Evolutionary conservation across 306 rosid genomes (phyloP).

Genomic region (Vigna mungo): DNA sequence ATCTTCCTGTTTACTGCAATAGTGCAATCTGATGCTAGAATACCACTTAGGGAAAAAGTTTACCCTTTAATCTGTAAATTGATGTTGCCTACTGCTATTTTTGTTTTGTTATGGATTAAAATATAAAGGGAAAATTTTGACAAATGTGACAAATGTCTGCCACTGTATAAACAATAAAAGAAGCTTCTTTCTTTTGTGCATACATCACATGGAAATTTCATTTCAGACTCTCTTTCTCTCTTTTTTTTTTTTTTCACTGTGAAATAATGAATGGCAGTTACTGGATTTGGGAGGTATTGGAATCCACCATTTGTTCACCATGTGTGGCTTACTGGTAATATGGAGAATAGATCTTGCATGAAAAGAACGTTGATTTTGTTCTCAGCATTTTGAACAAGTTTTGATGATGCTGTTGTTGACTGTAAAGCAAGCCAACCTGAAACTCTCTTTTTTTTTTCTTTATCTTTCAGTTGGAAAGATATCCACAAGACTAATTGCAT

Average conservation of each 20-base stretch:
- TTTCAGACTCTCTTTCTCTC: neutral
- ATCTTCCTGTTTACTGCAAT: constrained; percentile 17
- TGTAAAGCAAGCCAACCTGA: constrained; percentile 48
- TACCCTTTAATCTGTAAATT: constrained; percentile 6
- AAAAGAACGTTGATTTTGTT: constrained; percentile 49
- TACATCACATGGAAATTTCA: constrained; percentile 13
- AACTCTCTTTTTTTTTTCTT: constrained; percentile 32
- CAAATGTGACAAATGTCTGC: constrained; percentile 22
- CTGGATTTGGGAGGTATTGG: neutral
- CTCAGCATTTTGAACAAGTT: constrained; percentile 42
- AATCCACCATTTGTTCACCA: neutral
- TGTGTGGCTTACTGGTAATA: neutral
- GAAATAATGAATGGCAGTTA: neutral
- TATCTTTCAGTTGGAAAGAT: constrained; percentile 47
- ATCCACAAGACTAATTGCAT: constrained; percentile 41
- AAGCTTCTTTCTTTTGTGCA: constrained; percentile 27
- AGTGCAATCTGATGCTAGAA: constrained; percentile 29
- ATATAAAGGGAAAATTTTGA: neutral
- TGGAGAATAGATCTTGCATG: constrained; percentile 36
- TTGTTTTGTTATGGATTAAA: constrained; percentile 27
- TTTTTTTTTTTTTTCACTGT: constrained; percentile 14
- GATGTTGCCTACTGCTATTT: constrained; percentile 36
- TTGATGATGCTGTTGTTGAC: constrained; percentile 52
- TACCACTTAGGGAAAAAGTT: constrained; percentile 24
- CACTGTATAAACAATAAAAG: constrained; percentile 36